These are phyloP conservation scores for Cyclotella choctawhatcheeana DNA, from an alignment of 108 stramenopile genomes.

Conservation along the genomic window DNA sequence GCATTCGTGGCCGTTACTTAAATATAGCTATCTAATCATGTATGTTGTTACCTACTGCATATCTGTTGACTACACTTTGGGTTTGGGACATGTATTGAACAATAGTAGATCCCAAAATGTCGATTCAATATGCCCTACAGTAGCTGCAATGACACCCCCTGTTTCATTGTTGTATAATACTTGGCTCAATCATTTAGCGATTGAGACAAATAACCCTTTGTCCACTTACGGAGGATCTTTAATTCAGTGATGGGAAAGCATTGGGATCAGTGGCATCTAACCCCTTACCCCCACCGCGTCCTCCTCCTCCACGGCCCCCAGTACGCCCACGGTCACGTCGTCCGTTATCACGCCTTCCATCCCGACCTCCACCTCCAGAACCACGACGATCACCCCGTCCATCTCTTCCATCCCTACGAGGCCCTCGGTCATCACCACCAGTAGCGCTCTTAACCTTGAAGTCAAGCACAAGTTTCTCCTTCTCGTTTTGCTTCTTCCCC, in stretches of 20 bases:
- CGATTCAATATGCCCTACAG: too few relatives aligned
- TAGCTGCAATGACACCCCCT: conserved; percentile 1
- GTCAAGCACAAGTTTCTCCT: conserved; percentile 72
- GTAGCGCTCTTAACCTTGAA: conserved; percentile 67
- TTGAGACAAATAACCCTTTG: background rate
- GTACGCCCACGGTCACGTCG: conserved; percentile 44
- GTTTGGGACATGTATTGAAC: conserved; percentile 8
- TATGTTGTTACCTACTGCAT: conserved; percentile 6
- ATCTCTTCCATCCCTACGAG: conserved; percentile 54
- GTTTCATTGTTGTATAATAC: background rate
- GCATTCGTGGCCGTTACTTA: background rate
- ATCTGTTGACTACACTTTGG: background rate
- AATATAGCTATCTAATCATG: conserved; percentile 15
- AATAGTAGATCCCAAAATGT: too few relatives aligned
- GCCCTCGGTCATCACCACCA: conserved; percentile 44
- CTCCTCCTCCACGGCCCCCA: conserved; percentile 46
- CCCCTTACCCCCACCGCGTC: conserved; percentile 42
- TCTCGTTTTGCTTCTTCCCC: conserved; percentile 58
- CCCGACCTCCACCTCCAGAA: conserved; percentile 48
- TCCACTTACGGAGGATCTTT: background rate
- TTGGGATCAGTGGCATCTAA: conserved; percentile 66
- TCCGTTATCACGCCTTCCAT: conserved; percentile 39
- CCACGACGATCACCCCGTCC: conserved; percentile 54
- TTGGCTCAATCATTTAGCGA: background rate
- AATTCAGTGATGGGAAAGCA: conserved; percentile 74